Conservation (phyloP, 1,139 yeast species). For the Candida sanyaensis region DNA sequence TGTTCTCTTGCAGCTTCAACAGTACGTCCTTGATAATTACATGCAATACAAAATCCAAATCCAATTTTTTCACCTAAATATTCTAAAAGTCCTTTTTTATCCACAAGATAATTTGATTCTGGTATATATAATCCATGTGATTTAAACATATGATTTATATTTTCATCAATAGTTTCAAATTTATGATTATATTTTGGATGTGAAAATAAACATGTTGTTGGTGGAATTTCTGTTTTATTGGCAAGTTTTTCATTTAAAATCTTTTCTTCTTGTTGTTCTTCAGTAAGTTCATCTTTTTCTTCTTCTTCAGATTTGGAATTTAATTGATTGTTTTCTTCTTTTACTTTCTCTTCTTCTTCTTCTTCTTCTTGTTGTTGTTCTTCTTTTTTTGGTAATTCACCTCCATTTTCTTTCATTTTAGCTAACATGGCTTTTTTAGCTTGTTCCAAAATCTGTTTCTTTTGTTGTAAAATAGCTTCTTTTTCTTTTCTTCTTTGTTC, state of each 20-base stretch:
- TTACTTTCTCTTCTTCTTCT: conserved; percentile 10
- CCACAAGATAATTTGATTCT: conserved; percentile 67
- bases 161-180: conserved; percentile 54
- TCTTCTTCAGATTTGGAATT: conserved; percentile 7
- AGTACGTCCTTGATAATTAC: conserved; percentile 80
- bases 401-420: conserved; percentile 27
- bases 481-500: conserved; percentile 65
- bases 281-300: conserved; percentile 25
- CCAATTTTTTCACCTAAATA: conserved; percentile 85
- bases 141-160: conserved; percentile 73
- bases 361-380: conserved; percentile 11
- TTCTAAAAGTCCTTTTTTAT: conserved; percentile 68
- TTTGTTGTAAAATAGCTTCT: conserved; percentile 64
- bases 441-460: conserved; percentile 57
- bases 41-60: conserved; percentile 81
- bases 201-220: conserved; percentile 79
- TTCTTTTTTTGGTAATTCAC: conserved; percentile 12
- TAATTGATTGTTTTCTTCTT: conserved; percentile 10
- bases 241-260: conserved; percentile 57
- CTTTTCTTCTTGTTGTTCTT: conserved; percentile 51
- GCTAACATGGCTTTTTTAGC: conserved; percentile 59
- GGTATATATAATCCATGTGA: conserved; percentile 87
- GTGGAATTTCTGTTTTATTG: conserved; percentile 68
- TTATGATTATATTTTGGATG: conserved; percentile 43
- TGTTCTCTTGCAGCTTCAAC: conserved; percentile 91